phyloP scores from a whole-genome alignment of 768 basidiomycete genomes.

The Amanita phalloides region DNA sequence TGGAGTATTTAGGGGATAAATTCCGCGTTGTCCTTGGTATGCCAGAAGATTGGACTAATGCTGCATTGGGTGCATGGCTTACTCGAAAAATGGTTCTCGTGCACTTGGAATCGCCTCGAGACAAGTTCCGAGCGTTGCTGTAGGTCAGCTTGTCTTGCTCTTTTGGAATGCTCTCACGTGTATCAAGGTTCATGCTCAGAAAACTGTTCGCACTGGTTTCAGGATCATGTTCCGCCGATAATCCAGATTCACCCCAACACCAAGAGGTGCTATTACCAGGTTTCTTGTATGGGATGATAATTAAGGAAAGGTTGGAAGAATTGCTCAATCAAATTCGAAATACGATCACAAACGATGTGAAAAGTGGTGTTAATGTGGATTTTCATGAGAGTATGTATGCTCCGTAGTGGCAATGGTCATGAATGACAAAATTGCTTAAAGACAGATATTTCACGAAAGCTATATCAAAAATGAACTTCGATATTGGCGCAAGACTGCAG shows the following conservation, averaged over 20 bases:
- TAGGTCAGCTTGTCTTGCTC: conserved; percentile 28
- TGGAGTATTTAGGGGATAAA: conserved; percentile 94
- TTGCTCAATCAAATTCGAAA: conserved; percentile 62
- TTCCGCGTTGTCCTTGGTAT: conserved; percentile 85
- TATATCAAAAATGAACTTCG: conserved; percentile 72
- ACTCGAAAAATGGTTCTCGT: conserved; percentile 83
- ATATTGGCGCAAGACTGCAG: conserved; percentile 80
- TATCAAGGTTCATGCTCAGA: conserved; percentile 84
- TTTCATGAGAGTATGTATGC: conserved; percentile 70
- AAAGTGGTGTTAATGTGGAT: conserved; percentile 72
- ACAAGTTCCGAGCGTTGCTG: conserved; percentile 94
- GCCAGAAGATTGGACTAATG: conserved; percentile 91
- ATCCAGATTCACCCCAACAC: conserved; percentile 97
- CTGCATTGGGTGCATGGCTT: conserved; percentile 70
- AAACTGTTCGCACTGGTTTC: conserved; percentile 91
- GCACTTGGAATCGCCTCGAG: conserved; percentile 75
- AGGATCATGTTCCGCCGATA: conserved; percentile 83
- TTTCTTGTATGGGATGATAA: conserved; percentile 88
- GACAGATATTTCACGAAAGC: conserved; percentile 77
- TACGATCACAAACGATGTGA: conserved; percentile 63
- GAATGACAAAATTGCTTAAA: conserved; percentile 16
- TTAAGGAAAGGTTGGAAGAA: conserved; percentile 96
- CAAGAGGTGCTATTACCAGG: conserved; percentile 97
- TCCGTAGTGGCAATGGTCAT: background rate
- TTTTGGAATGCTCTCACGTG: conserved; percentile 4